Conservation (phyloP, 176 grass and related monocot species). For the Chrysopogon serrulatus region DNA sequence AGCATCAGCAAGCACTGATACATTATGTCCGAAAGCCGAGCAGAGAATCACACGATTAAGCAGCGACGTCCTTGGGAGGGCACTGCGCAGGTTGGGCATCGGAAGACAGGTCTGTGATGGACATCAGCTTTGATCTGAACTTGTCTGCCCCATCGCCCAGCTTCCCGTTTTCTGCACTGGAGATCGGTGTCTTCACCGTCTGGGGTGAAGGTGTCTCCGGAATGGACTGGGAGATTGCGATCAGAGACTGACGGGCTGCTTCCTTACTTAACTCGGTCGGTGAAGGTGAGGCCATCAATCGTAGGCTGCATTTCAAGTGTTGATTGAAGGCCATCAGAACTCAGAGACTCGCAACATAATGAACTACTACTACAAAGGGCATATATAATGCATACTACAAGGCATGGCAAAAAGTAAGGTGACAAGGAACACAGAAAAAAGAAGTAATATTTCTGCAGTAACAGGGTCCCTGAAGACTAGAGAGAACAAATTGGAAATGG, state of each 20-base stretch:
- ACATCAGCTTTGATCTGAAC: constrained; percentile 86
- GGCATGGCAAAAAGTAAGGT: neutral
- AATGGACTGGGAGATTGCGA: constrained; percentile 70
- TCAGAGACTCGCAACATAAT: neutral
- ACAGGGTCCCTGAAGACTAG: neutral
- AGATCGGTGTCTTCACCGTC: constrained; percentile 23
- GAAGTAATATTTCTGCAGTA: neutral
- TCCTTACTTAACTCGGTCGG: constrained; percentile 46
- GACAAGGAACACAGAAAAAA: neutral
- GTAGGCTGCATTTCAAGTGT: constrained; percentile 27
- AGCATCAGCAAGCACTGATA: constrained; percentile 26
- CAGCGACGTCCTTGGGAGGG: constrained; percentile 21
- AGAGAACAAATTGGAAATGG: neutral
- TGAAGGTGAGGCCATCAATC: constrained; percentile 54
- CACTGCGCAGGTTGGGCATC: constrained; percentile 45
- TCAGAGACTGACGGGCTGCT: constrained; percentile 67
- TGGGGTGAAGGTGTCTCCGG: constrained; percentile 31
- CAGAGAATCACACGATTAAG: constrained; percentile 7
- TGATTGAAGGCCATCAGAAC: constrained; percentile 23
- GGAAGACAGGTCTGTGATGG: constrained; percentile 58
- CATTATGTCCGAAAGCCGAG: constrained; percentile 31
- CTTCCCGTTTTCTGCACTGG: constrained; percentile 11
- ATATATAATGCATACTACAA: neutral
- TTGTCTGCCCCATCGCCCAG: constrained; percentile 35
- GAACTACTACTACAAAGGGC: neutral